Conservation (phyloP, 2,329 filamentous ascomycete species). For the Verticillium albo-atrum region DNA sequence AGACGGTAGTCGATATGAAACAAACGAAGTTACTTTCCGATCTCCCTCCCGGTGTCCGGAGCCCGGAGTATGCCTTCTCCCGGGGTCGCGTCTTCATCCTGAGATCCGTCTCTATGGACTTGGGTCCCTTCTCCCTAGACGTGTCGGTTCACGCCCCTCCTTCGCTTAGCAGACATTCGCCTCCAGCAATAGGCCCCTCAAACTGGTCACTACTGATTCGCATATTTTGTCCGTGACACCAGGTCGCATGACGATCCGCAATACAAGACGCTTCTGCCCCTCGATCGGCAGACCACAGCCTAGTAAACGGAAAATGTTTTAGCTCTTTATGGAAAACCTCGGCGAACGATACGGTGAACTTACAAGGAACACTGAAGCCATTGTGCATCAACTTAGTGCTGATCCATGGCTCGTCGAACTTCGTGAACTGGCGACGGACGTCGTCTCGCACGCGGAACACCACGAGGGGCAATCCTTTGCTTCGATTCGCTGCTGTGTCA, state of each 20-base stretch:
- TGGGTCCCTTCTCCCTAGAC: too few species aligned
- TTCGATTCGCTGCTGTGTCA: not conserved
- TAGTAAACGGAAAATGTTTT: not conserved
- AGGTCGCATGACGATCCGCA: not conserved
- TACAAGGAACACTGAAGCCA: not conserved
- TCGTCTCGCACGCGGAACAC: not conserved
- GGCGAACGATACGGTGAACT: not conserved
- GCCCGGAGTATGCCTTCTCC: too few species aligned
- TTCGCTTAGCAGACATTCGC: too few species aligned
- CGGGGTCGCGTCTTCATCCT: too few species aligned
- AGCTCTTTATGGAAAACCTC: too few species aligned
- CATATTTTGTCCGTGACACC: not conserved
- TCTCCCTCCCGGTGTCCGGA: too few species aligned
- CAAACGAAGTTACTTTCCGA: too few species aligned
- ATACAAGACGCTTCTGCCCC: not conserved
- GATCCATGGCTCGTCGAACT: not conserved
- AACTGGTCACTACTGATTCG: not conserved
- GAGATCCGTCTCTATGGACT: too few species aligned
- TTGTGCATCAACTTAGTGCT: not conserved
- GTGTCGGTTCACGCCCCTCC: too few species aligned
- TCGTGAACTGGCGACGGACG: not conserved
- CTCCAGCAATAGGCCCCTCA: not conserved
- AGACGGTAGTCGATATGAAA: too few species aligned
- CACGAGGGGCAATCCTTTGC: not conserved
- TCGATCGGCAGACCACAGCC: not conserved